These are phyloP conservation scores for Penicillium coffeae DNA, from an alignment of 495 filamentous ascomycete genomes.

Conservation along the genomic window DNA sequence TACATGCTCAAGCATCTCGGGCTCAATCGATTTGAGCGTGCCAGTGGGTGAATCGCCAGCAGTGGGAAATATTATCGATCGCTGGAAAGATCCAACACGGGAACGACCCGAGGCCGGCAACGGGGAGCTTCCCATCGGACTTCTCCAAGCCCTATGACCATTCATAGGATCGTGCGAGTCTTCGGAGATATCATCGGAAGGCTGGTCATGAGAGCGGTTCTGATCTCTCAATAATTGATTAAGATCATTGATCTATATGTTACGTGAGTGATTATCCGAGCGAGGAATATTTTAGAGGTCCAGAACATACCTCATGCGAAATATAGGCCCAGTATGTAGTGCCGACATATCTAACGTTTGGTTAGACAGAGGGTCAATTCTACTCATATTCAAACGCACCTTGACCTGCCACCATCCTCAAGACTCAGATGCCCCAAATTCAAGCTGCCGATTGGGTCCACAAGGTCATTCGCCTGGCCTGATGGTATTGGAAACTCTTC, in stretches of 20 bases:
- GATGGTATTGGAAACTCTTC: constrained; percentile 47
- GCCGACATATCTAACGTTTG: constrained; percentile 41
- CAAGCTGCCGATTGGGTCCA: constrained; percentile 43
- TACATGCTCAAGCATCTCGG: constrained; percentile 43
- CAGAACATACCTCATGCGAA: constrained; percentile 39
- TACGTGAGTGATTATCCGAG: background rate
- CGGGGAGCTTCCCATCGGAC: constrained; percentile 15
- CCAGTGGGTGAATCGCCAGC: constrained; percentile 32
- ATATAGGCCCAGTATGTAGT: constrained; percentile 53
- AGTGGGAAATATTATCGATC: constrained; percentile 37
- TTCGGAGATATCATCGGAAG: constrained; percentile 19
- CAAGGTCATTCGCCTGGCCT: constrained; percentile 41
- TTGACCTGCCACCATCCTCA: constrained; percentile 44
- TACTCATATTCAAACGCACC: constrained; percentile 24
- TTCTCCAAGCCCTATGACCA: constrained; percentile 19
- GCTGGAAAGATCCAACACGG: constrained; percentile 30
- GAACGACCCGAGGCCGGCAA: constrained; percentile 6
- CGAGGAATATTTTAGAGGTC: background rate
- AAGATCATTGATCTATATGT: constrained; percentile 41
- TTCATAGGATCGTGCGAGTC: constrained; percentile 15
- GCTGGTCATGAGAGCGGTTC: constrained; percentile 35
- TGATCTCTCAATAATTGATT: constrained; percentile 45
- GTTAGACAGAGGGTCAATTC: too few species aligned
- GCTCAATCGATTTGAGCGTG: constrained; percentile 34
- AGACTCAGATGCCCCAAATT: constrained; percentile 47